Evolutionary conservation across 164 flowering plant species (phyloP), one percentile per base, ranked within the genome.

Genomic region (Stephania cephalantha): DNA sequence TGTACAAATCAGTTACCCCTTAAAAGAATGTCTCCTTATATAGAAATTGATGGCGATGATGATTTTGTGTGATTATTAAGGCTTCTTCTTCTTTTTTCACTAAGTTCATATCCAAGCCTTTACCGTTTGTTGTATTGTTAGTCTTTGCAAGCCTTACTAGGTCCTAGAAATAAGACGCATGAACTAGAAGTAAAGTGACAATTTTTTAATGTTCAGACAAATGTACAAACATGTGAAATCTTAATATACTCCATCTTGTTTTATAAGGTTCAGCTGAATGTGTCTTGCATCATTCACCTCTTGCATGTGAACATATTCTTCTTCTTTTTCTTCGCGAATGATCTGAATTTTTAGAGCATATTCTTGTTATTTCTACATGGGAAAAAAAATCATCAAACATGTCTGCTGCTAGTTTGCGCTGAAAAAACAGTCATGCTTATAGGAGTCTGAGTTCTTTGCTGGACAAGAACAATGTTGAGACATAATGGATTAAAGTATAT

Each of bases 41-140:
- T 63, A 66, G 45, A 71, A 64, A 72, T 69, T 45, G 74, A 79
- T 63, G 90, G 86, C 78, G 93, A 92, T 82, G 92, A 93, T 82
- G 94, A 88, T 83, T 88, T 90, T 86, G 74, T 69, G 63, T 90
- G 74, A 83, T 46, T 64, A 6, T 63, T 74, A 68, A 20, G 12
- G 68, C n/a, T 48, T 63, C 29, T 29, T 17, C 20, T 1, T 29
- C 68, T 29, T 29, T 63, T 2, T 61, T 61, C 53, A 8, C 42
- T 73, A 3, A 18, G 10, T 58, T 48, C 63, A 3, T 45, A 12
- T 13, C 9, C 53, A 74, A 64, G 46, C 9, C 61, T 20, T 20
- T 15, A n/a, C 71, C 44, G 45, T 74, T 74, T 73, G 69, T 22
- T n/a, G 31, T 63, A 29, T 11, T n/a, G 69, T 64, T 63, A 46